Evolutionary conservation across 148 eudicot genomes (phyloP).

Genomic region (Cornus suecica): DNA sequence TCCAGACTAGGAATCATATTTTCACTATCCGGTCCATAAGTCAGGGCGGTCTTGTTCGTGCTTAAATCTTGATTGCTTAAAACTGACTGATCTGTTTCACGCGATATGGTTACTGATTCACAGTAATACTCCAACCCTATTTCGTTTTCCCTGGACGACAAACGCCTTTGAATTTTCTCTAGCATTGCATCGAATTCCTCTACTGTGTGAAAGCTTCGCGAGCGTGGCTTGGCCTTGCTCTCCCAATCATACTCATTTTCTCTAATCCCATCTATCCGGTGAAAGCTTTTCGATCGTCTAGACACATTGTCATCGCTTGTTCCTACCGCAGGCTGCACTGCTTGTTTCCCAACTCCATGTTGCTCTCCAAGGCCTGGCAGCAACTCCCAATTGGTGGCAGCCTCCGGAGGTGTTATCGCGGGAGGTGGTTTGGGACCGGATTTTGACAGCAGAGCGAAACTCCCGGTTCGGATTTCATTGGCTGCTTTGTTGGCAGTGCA

Average conservation of each 20-base stretch:
- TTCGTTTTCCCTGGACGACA: not conserved
- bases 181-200: slow-evolving; percentile 31
- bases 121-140: not conserved
- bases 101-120: slow-evolving; percentile 4
- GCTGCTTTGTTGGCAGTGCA: not conserved
- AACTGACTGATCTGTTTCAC: not conserved
- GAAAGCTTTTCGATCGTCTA: slow-evolving; percentile 17
- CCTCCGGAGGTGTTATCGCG: not conserved
- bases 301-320: not conserved
- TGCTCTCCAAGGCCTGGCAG: slow-evolving; percentile 11
- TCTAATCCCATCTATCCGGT: not conserved
- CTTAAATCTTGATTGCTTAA: not conserved
- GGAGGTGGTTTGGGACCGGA: not conserved
- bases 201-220: slow-evolving; percentile 34
- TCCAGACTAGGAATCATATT: not conserved
- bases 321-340: not conserved
- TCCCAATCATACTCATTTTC: not conserved
- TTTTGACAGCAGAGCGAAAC: not conserved
- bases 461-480: slow-evolving; percentile 4
- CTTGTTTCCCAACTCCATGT: not conserved
- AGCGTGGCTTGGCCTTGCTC: slow-evolving; percentile 4
- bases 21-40: slow-evolving; percentile 7
- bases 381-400: slow-evolving; percentile 12
- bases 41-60: not conserved
- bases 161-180: slow-evolving; percentile 5